phyloP scores from a whole-genome alignment of 1,284 basidiomycete species.

The Apiotrichum sp. region DNA sequence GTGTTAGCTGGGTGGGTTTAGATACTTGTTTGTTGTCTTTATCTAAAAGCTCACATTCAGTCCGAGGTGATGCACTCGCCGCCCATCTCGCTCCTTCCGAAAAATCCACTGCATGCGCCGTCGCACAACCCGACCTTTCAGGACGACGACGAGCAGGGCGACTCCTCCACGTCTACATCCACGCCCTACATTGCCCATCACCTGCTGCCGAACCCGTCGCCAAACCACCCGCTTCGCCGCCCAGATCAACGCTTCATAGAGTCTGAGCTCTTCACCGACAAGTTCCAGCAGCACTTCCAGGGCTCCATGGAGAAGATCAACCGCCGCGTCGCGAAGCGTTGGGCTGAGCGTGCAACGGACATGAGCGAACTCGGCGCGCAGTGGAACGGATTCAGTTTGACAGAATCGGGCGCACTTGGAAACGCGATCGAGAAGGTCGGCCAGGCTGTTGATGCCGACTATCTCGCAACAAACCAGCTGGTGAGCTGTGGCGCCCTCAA shows the following conservation, averaged over 20 bases:
- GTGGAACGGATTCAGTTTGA: slow-evolving; percentile 90
- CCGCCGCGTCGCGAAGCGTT: slow-evolving; percentile 80
- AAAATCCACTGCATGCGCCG: slow-evolving; percentile 91
- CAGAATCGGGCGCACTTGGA: slow-evolving; percentile 46
- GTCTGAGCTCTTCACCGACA: slow-evolving; percentile 92
- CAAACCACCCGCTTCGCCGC: slow-evolving; percentile 73
- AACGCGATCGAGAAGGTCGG: slow-evolving; percentile 53
- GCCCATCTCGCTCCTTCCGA: slow-evolving; percentile 81
- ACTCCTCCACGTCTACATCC: slow-evolving; percentile 13
- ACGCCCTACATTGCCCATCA: slow-evolving; percentile 46
- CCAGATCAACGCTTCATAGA: slow-evolving; percentile 94
- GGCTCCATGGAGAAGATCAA: slow-evolving; percentile 96
- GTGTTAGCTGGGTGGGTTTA: slow-evolving; percentile 77
- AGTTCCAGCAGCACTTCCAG: slow-evolving; percentile 85
- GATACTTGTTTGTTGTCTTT: no score
- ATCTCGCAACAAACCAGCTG: slow-evolving; percentile 81
- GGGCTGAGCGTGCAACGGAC: slow-evolving; percentile 87
- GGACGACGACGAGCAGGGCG: slow-evolving; percentile 29
- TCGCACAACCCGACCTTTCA: slow-evolving; percentile 78
- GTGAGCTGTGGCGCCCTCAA: slow-evolving; percentile 49
- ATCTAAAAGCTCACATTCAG: slow-evolving; percentile 46
- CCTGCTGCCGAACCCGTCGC: slow-evolving; percentile 75
- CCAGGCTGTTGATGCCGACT: slow-evolving; percentile 90
- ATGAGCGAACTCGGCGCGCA: slow-evolving; percentile 91
- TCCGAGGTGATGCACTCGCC: slow-evolving; percentile 86